A percentile compares a stretch with the other conserved stretches of the same genome.
These are phyloP conservation scores for Apiospora pterosperma DNA, from an alignment of 2,329 filamentous ascomycete species.

Conservation along the genomic window DNA sequence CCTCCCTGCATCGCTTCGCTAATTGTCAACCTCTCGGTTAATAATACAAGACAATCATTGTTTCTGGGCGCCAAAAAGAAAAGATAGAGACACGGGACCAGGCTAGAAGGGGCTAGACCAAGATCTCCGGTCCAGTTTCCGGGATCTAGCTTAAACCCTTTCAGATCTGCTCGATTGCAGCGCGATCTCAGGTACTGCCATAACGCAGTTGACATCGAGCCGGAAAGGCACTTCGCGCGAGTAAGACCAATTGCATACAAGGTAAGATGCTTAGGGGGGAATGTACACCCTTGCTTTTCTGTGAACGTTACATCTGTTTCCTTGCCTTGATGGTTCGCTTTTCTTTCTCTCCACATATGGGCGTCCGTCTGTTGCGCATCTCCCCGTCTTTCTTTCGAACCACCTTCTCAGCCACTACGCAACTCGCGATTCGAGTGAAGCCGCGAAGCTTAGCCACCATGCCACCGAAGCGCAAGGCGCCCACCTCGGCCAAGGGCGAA, in stretches of 20 bases:
- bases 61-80: background rate
- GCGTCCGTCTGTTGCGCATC: background rate
- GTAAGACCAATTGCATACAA: background rate
- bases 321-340: no score
- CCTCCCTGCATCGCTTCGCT: background rate
- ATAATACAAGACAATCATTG: background rate
- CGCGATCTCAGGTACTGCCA: constrained; percentile 14
- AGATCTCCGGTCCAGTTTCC: constrained; percentile 6
- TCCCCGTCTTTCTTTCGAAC: background rate
- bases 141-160: constrained; percentile 1
- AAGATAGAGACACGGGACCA: background rate
- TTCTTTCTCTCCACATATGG: background rate
- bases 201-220: constrained; percentile 22
- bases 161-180: constrained; percentile 11
- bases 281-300: background rate
- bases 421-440: background rate
- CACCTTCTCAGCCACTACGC: background rate
- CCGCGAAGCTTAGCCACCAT: background rate
- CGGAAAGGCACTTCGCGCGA: background rate
- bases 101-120: constrained; percentile 8
- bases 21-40: background rate
- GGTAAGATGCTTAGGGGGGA: background rate
- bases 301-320: no score
- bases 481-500: constrained; percentile 3
- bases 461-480: constrained; percentile 27